Percentiles rank a stretch among this genome's conserved stretches.
phyloP scores from a whole-genome alignment of 2,329 filamentous ascomycete species.

The Teratosphaeria nubilosa region DNA sequence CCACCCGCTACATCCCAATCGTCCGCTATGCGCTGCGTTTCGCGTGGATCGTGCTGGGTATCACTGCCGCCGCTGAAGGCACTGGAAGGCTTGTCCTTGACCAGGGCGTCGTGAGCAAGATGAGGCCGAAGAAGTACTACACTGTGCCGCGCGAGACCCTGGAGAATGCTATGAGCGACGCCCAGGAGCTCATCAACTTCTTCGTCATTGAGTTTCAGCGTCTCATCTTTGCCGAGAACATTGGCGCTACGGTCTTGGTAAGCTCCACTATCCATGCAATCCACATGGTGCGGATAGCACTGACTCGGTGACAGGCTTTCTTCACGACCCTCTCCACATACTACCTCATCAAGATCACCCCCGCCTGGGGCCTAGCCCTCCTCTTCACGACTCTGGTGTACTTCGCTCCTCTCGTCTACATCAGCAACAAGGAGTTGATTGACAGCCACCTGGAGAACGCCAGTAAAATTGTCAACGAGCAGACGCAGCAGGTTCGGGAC shows the following conservation, averaged over 20 bases:
- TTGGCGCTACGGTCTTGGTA: conserved; percentile 50
- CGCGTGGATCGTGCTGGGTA: conserved; percentile 48
- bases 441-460: conserved; percentile 49
- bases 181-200: conserved; percentile 57
- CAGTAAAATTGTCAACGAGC: conserved; percentile 44
- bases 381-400: conserved; percentile 47
- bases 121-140: conserved; percentile 56
- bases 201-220: conserved; percentile 59
- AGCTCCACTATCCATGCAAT: conserved; percentile 18
- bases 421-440: conserved; percentile 55
- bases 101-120: conserved; percentile 49
- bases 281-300: conserved; percentile 3
- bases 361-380: conserved; percentile 54
- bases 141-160: conserved; percentile 54
- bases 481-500: conserved; percentile 50
- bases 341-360: conserved; percentile 56
- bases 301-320: conserved; percentile 42
- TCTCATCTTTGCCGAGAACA: conserved; percentile 56
- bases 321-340: conserved; percentile 48
- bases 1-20: conserved; percentile 52
- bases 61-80: conserved; percentile 48
- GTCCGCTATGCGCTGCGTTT: conserved; percentile 53
- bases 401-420: conserved; percentile 52
- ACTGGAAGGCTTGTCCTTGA: conserved; percentile 46
- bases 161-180: conserved; percentile 50